Base-by-base conservation (phyloP, 2,329 filamentous ascomycete genomes). In the Fusarium bulbicola region DNA sequence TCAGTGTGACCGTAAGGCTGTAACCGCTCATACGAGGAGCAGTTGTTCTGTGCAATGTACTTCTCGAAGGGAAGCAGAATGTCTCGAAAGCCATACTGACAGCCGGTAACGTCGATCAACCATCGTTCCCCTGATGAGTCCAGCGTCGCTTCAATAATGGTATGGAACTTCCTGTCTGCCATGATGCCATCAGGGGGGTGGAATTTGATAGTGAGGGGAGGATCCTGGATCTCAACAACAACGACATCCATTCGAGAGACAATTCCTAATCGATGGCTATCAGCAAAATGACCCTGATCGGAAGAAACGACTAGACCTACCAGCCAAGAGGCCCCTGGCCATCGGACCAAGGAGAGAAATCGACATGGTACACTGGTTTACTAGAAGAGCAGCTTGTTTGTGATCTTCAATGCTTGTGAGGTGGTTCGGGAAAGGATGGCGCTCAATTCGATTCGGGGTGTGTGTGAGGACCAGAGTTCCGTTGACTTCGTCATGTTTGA, bases 1-100 rank as follows among this genome's bases (percentile, higher is more conserved):
- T 74, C 65, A 6, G 37, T 59, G 5, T 61, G 49, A 15, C 46
- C 34, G 24, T 72, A 74, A 37, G 59, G 42, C 18, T 12, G 9
- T 36, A 32, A 9, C n/a, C 43, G 30, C 40, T 26, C 24, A 52
- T 20, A 40, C 20, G 54, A 58, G 30, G 24, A 42, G 43, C 68
- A 53, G 14, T n/a, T 16, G 16, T 67, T 70, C 5, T 59, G 50
- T 14, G 20, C 16, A 15, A 62, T 46, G 36, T 74, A 74, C 18
- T 62, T 67, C 24, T 66, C 32, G 20, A 58, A 43, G 6, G 72
- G 72, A 37, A 67, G 49, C 6, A 74, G 47, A n/a, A 49, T 52
- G 13, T 72, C 65, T 42, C n/a, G 45, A 26, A 70, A 70, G 32
- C 72, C 68, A 49, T 69, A 74, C 49, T 74, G 72, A 37, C 65